phyloP scores from a whole-genome alignment of 2,329 filamentous ascomycete genomes.

The Nannizziopsis barbatae region DNA sequence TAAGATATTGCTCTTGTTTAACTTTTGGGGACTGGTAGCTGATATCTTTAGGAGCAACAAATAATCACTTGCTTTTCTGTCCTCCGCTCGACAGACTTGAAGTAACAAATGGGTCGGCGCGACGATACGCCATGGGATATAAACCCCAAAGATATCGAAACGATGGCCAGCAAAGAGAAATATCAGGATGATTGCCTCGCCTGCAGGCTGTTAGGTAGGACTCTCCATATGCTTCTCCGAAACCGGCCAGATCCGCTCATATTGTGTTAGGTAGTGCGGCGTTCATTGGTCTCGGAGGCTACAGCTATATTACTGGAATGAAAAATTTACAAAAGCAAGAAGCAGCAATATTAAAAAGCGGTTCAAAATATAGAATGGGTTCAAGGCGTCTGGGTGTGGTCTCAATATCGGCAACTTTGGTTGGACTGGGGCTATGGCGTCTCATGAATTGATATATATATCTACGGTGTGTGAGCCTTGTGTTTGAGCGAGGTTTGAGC shows the following conservation, averaged over 20 bases:
- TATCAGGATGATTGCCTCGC: conserved; percentile 53
- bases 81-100: neutral
- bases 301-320: conserved; percentile 67
- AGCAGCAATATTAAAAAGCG: conserved; percentile 52
- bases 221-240: conserved; percentile 20
- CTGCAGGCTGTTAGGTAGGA: conserved; percentile 61
- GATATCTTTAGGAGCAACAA: neutral
- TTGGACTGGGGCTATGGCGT: conserved; percentile 60
- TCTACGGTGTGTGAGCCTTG: neutral
- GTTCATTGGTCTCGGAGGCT: conserved; percentile 63
- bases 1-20: too few species aligned
- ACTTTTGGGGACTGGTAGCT: too few species aligned
- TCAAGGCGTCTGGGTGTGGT: conserved; percentile 58
- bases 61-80: neutral
- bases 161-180: conserved; percentile 36
- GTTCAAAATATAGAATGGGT: conserved; percentile 60
- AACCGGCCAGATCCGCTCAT: neutral
- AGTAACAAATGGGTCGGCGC: conserved; percentile 21
- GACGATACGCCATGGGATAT: conserved; percentile 41
- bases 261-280: conserved; percentile 43
- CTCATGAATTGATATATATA: conserved; percentile 25
- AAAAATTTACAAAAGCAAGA: conserved; percentile 57
- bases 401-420: conserved; percentile 54
- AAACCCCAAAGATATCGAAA: conserved; percentile 50
- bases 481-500: neutral